Evolutionary conservation across 495 filamentous ascomycete genomes (phyloP), one percentile per base, ranked within the genome.

Genomic region (Hypoxylon perforatum): DNA sequence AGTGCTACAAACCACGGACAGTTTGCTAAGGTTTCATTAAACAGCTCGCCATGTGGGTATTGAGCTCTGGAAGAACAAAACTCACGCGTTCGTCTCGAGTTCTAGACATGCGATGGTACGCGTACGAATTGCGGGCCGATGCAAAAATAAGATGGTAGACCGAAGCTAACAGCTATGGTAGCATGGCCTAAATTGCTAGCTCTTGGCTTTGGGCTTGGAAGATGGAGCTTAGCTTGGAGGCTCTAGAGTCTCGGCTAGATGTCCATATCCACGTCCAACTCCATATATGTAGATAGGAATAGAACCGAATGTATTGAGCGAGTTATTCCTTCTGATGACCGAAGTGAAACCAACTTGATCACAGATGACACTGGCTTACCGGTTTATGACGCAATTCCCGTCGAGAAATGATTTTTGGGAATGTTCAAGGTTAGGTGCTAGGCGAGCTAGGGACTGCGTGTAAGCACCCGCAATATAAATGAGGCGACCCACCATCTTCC

Each of bases 321-420:
- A n/a, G n/a, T n/a, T n/a, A n/a, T n/a, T n/a, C n/a, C n/a, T n/a
- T 48, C 19, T 46, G 12, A 46, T 47, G 19, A 14, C 50, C 18
- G n/a, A 42, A 41, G 18, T 47, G 33, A 46, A 9, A 10, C 18
- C 17, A 10, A 33, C 46, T 45, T 36, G 4, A 49, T 25, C 7
- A 50, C 17, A 23, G 17, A 25, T n/a, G 11, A 56, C 44, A 38
- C 19, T 52, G 11, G 47, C n/a, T 47, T 53, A 57, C n/a, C 45
- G 19, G 21, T 39, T 61, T 45, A 67, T 67, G 64, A 67, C 64
- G 64, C 64, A 67, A 62, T 67, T 44, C n/a, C 42, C 42, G 28
- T 47, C 15, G 39, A 45, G 39, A 28, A 17, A 60, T 54, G 55
- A 38, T 33, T 44, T 45, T 45, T 42, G 39, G 45, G 61, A 57